phyloP scores from a whole-genome alignment of 2,329 filamentous ascomycete species.

The Leptodontidium sp. region DNA sequence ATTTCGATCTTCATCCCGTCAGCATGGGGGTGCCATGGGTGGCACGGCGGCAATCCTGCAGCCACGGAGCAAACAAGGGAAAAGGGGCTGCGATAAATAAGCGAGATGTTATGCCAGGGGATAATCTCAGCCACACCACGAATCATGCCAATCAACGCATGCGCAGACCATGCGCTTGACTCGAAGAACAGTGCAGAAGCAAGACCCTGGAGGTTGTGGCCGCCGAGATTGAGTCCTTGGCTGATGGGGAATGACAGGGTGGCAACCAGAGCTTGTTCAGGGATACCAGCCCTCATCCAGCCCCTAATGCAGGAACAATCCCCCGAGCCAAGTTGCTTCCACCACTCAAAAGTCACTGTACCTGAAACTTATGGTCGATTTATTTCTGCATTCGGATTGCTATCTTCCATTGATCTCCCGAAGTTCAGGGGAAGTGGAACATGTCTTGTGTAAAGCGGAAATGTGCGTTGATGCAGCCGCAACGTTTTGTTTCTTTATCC shows the following conservation, averaged over 20 bases:
- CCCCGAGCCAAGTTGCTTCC: background rate
- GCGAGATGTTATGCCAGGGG: slow-evolving; percentile 10
- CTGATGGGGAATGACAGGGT: slow-evolving; percentile 5
- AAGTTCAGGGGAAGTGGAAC: slow-evolving; percentile 12
- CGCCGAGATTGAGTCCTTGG: slow-evolving; percentile 17
- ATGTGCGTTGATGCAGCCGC: slow-evolving; percentile 5
- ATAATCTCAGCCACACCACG: background rate
- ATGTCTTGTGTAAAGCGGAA: background rate
- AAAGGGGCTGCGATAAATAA: background rate
- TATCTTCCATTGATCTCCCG: slow-evolving; percentile 4
- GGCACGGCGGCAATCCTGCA: slow-evolving; percentile 29
- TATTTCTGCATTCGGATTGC: background rate
- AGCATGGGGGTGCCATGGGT: slow-evolving; percentile 11
- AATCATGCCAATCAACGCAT: background rate
- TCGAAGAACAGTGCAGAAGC: slow-evolving; percentile 13
- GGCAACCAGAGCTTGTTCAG: background rate
- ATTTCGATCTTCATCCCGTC: slow-evolving; percentile 17
- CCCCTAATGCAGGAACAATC: slow-evolving; percentile 5
- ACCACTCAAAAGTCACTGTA: slow-evolving; percentile 10
- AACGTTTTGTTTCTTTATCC: slow-evolving; percentile 1
- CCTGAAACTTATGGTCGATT: slow-evolving; percentile 11
- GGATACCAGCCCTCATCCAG: background rate
- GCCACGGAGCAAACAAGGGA: slow-evolving; percentile 5
- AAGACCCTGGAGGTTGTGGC: slow-evolving; percentile 2
- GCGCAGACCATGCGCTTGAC: background rate